phyloP scores from a whole-genome alignment of 106 monocot genomes.

The Acorus gramineus region DNA sequence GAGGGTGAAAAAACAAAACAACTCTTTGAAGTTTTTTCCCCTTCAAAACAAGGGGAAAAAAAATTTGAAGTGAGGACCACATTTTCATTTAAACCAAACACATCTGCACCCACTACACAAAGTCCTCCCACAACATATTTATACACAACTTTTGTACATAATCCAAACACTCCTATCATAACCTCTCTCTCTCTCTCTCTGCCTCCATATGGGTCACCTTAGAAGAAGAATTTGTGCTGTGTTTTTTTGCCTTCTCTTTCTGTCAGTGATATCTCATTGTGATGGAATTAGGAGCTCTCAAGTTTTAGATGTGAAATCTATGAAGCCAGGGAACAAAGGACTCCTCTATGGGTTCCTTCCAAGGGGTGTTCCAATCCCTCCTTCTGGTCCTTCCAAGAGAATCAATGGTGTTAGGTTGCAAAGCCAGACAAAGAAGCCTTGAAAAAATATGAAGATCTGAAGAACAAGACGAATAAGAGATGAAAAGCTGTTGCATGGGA shows the following conservation, averaged over 20 bases:
- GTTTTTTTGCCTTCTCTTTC: background rate
- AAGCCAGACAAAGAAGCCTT: background rate
- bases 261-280: constrained; percentile 7
- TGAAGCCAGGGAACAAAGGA: constrained; percentile 1
- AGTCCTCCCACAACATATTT: too few relatives aligned
- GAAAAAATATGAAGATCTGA: background rate
- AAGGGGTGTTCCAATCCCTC: constrained; percentile 6
- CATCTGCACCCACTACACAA: too few relatives aligned
- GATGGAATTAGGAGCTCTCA: constrained; percentile 21
- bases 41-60: too few relatives aligned
- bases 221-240: too few relatives aligned
- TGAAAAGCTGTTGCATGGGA: too few relatives aligned
- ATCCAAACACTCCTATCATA: constrained; percentile 8
- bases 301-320: constrained; percentile 3
- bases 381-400: constrained; percentile 23
- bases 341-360: constrained; percentile 20
- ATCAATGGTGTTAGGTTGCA: constrained; percentile 13
- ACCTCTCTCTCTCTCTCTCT: background rate
- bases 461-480: too few relatives aligned
- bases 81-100: too few relatives aligned
- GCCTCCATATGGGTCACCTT: background rate
- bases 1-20: too few relatives aligned
- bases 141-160: too few relatives aligned
- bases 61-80: too few relatives aligned
- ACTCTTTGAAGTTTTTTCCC: too few relatives aligned